phyloP scores from a whole-genome alignment of 306 rosid species.

The Pueraria montana region DNA sequence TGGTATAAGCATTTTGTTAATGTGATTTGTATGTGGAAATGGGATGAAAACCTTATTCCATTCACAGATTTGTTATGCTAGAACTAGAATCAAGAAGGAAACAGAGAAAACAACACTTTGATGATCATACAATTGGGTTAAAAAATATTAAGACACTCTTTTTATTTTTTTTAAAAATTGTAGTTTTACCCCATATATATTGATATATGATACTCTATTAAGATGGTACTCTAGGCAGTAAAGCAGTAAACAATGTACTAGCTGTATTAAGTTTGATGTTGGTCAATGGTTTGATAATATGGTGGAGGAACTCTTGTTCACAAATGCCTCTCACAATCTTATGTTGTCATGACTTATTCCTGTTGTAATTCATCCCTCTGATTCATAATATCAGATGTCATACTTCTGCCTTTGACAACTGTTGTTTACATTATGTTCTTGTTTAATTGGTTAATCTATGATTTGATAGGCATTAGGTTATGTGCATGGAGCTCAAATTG shows the following conservation, averaged over 20 bases:
- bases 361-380: conserved; percentile 39
- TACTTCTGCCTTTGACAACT: conserved; percentile 21
- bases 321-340: background rate
- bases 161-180: background rate
- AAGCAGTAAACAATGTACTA: background rate
- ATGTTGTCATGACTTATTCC: conserved; percentile 16
- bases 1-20: background rate
- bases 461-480: conserved; percentile 88
- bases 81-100: conserved; percentile 28
- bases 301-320: conserved; percentile 10
- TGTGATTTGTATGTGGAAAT: background rate
- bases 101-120: background rate
- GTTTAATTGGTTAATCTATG: conserved; percentile 42
- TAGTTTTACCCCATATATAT: background rate
- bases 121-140: background rate
- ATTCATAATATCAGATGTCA: conserved; percentile 23
- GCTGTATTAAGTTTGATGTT: conserved; percentile 14
- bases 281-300: conserved; percentile 27
- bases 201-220: background rate
- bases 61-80: background rate
- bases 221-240: background rate
- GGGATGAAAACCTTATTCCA: background rate
- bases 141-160: background rate
- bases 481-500: conserved; percentile 91
- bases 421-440: conserved; percentile 17